Evolutionary conservation across 495 filamentous ascomycete species (phyloP).

Genomic region (Pseudevernia furfuracea): DNA sequence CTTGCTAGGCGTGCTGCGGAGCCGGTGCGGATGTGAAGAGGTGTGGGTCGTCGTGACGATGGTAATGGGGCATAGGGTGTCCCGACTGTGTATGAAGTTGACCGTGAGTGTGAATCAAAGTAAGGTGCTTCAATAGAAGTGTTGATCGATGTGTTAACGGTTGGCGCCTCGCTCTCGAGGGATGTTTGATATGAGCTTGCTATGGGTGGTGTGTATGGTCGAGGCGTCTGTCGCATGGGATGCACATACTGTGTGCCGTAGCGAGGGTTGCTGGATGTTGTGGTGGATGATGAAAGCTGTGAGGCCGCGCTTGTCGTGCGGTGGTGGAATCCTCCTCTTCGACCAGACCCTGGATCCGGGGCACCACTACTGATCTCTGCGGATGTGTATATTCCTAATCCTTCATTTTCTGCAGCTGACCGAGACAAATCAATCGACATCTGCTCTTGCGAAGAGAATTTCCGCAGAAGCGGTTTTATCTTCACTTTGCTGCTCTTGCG

Average conservation of each 20-base stretch:
- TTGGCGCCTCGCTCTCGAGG: constrained; percentile 40
- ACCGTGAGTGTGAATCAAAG: constrained; percentile 26
- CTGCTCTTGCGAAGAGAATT: constrained; percentile 44
- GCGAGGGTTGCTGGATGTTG: constrained; percentile 38
- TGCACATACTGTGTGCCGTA: constrained; percentile 49
- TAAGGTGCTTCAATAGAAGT: constrained; percentile 28
- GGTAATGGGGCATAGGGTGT: constrained; percentile 33
- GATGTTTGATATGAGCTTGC: constrained; percentile 46
- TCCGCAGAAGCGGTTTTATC: constrained; percentile 53
- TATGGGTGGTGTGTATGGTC: constrained; percentile 48
- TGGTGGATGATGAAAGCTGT: constrained; percentile 45
- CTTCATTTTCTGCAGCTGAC: constrained; percentile 49
- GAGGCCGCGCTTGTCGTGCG: constrained; percentile 52
- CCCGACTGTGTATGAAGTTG: constrained; percentile 27
- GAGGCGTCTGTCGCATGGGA: constrained; percentile 53
- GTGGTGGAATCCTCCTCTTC: constrained; percentile 38
- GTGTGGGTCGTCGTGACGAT: constrained; percentile 28
- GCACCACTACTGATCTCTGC: constrained; percentile 38
- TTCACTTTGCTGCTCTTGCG: constrained; percentile 33
- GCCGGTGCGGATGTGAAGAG: constrained; percentile 41
- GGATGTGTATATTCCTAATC: constrained; percentile 47
- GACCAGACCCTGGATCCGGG: constrained; percentile 31
- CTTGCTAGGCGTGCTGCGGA: constrained; percentile 41
- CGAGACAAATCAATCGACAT: constrained; percentile 48
- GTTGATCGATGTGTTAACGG: constrained; percentile 29